These are phyloP conservation scores for Tripterygium wilfordii DNA, from an alignment of 177 flowering plant genomes.

Conservation along the genomic window DNA sequence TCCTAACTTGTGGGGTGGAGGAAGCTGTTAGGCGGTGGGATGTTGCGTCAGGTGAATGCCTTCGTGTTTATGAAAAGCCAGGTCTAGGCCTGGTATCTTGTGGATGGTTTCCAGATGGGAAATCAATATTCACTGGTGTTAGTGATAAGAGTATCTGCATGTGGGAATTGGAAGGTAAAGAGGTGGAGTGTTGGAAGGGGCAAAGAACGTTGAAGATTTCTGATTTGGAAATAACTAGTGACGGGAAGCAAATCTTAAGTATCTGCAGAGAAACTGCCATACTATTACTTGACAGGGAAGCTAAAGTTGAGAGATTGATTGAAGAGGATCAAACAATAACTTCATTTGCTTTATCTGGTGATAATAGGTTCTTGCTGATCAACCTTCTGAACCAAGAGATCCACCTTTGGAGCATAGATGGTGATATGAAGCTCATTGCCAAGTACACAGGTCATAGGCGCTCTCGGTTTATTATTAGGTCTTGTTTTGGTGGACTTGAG, in stretches of 20 bases:
- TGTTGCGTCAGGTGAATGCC: constrained; percentile 69
- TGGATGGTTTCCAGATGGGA: constrained; percentile 81
- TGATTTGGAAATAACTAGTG: constrained; percentile 61
- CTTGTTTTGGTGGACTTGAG: constrained; percentile 73
- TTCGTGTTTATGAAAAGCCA: constrained; percentile 32
- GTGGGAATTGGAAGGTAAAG: constrained; percentile 86
- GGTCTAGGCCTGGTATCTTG: constrained; percentile 60
- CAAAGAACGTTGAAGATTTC: constrained; percentile 56
- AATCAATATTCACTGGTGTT: constrained; percentile 49
- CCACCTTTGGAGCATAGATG: constrained; percentile 75
- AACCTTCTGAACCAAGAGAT: constrained; percentile 74
- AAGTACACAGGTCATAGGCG: constrained; percentile 82
- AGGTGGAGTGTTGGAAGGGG: constrained; percentile 74
- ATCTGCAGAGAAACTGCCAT: constrained; percentile 53
- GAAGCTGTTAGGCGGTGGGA: constrained; percentile 79
- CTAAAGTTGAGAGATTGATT: constrained; percentile 43
- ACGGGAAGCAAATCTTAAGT: constrained; percentile 63
- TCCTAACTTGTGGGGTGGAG: constrained; percentile 84
- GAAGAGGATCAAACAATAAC: constrained; percentile 64
- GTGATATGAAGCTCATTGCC: constrained; percentile 38
- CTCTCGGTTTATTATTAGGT: constrained; percentile 57
- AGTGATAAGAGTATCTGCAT: constrained; percentile 72
- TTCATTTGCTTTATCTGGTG: constrained; percentile 71
- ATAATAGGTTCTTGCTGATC: constrained; percentile 60
- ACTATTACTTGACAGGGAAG: constrained; percentile 53